phyloP scores from a whole-genome alignment of 2,329 filamentous ascomycete genomes.

The Dactylellina sp. region DNA sequence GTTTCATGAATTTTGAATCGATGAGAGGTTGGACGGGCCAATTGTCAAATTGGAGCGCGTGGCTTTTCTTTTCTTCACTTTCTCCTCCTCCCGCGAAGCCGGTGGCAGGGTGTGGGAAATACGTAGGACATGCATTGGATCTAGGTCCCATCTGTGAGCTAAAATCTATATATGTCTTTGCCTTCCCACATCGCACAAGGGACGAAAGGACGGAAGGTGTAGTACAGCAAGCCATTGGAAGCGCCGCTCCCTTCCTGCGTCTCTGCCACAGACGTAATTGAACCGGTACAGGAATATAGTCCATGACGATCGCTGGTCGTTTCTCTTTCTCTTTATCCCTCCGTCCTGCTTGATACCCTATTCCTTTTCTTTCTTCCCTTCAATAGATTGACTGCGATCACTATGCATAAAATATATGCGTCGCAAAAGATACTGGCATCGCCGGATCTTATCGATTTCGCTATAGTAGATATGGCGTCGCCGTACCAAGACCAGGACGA shows the following conservation, averaged over 20 bases:
- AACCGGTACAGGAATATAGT: neutral
- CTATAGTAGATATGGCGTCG: neutral
- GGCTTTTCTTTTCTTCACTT: constrained; percentile 5
- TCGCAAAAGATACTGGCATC: constrained; percentile 22
- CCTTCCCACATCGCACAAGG: neutral
- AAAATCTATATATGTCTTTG: constrained; percentile 17
- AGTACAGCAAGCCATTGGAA: neutral
- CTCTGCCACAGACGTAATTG: constrained; percentile 9
- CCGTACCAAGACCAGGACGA: neutral
- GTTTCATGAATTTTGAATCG: constrained; percentile 13
- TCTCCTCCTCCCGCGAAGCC: neutral
- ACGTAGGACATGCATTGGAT: neutral
- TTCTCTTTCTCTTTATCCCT: neutral
- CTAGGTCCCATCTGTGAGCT: neutral
- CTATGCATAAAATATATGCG: neutral
- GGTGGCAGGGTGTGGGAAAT: no score
- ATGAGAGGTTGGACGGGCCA: neutral
- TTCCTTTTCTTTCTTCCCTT: neutral
- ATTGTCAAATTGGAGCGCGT: neutral
- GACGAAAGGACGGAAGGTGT: neutral
- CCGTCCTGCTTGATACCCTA: neutral
- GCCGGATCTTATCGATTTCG: constrained; percentile 9
- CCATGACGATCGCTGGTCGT: neutral
- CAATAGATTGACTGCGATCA: neutral
- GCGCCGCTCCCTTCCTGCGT: neutral